A percentile compares a stretch with the other conserved stretches of the same genome.
Conservation (phyloP, 2,329 filamentous ascomycete genomes). For the Aureobasidium sp. region DNA sequence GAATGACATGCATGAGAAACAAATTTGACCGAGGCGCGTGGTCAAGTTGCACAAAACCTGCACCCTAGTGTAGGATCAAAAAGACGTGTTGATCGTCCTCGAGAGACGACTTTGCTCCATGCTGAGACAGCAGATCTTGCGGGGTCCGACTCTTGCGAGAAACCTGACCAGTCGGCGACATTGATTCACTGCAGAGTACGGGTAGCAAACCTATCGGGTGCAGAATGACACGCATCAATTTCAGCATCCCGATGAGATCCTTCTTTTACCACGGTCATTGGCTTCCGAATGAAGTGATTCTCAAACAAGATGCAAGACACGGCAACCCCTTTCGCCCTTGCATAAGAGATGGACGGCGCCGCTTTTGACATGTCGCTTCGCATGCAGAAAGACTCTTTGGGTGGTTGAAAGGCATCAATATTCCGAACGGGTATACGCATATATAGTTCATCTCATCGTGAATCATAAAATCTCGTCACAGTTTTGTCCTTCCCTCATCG, state of each 20-base stretch:
- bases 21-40: background rate
- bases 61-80: background rate
- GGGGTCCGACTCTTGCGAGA: background rate
- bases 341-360: background rate
- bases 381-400: background rate
- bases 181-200: background rate
- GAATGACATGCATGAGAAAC: slow-evolving; percentile 1
- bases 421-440: slow-evolving; percentile 3
- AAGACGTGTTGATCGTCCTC: background rate
- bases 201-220: background rate
- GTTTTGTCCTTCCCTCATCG: slow-evolving; percentile 32
- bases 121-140: background rate
- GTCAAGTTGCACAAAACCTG: background rate
- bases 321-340: background rate
- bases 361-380: slow-evolving; percentile 1
- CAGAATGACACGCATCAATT: slow-evolving; percentile 11
- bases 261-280: background rate
- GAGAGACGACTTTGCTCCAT: background rate
- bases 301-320: slow-evolving; percentile 1
- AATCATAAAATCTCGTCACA: slow-evolving; percentile 20
- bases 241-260: background rate
- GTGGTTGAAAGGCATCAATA: background rate
- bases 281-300: background rate
- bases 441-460: slow-evolving; percentile 9
- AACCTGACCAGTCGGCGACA: slow-evolving; percentile 4